Percentiles rank a stretch among this genome's conserved stretches.
These are phyloP conservation scores for Starmerella potacharoeniae DNA, from an alignment of 805 yeast genomes.

Conservation along the genomic window DNA sequence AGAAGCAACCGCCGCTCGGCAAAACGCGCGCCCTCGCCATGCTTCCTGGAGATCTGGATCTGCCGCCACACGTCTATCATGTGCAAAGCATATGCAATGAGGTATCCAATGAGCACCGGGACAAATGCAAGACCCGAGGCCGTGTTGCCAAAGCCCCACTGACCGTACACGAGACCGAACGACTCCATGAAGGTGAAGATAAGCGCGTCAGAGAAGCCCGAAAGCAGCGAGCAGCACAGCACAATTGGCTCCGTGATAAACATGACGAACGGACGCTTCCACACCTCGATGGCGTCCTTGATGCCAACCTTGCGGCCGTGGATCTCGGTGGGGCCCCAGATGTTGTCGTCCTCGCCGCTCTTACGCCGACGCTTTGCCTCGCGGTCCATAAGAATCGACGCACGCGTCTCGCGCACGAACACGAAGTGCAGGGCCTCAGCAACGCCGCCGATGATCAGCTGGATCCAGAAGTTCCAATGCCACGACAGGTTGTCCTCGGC, in stretches of 20 bases:
- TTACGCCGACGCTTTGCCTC: slow-evolving; percentile 33
- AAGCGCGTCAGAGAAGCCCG: slow-evolving; percentile 35
- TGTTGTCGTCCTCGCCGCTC: slow-evolving; percentile 28
- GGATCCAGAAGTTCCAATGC: slow-evolving; percentile 56
- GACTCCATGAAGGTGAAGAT: slow-evolving; percentile 34
- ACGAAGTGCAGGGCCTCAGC: slow-evolving; percentile 32
- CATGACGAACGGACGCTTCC: slow-evolving; percentile 35
- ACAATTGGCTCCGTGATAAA: slow-evolving; percentile 33
- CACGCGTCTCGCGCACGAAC: slow-evolving; percentile 31
- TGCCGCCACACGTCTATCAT: slow-evolving; percentile 31
- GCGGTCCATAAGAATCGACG: slow-evolving; percentile 29
- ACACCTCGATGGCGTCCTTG: slow-evolving; percentile 12
- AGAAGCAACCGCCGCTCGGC: slow-evolving; percentile 23
- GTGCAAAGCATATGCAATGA: slow-evolving; percentile 31
- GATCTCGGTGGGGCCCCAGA: slow-evolving; percentile 32
- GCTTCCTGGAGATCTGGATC: slow-evolving; percentile 25
- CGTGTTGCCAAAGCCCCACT: slow-evolving; percentile 31
- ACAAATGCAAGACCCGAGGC: slow-evolving; percentile 30
- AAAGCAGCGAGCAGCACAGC: slow-evolving; percentile 31
- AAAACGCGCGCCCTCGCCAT: slow-evolving; percentile 22
- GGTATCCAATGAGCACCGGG: slow-evolving; percentile 31
- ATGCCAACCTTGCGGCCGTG: slow-evolving; percentile 12
- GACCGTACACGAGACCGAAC: slow-evolving; percentile 28
- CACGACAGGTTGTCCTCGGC: slow-evolving; percentile 40
- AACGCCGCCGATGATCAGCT: slow-evolving; percentile 43